Conservation (phyloP, 73 alveolate species). For the Paramecium caudatum region DNA sequence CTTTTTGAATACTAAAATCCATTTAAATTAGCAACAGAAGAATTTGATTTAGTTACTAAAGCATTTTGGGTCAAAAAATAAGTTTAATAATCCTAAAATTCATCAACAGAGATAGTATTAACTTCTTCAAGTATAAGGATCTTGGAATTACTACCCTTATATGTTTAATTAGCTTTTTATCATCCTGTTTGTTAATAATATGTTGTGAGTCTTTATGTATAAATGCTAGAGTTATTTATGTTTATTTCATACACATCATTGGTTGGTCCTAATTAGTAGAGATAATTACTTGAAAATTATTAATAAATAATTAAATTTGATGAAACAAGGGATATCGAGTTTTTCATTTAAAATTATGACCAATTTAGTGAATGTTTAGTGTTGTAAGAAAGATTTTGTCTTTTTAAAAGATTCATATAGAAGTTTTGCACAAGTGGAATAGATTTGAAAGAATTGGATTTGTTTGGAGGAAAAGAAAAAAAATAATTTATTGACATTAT, state of each 20-base stretch:
- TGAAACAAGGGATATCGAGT: constrained; percentile 46
- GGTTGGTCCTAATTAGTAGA: not conserved
- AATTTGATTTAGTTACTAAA: constrained; percentile 6
- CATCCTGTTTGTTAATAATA: not conserved
- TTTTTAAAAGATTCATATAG: constrained; percentile 2
- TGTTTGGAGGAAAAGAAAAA: constrained; percentile 36
- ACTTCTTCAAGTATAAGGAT: constrained; percentile 44
- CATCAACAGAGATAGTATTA: not conserved
- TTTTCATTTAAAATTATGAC: not conserved
- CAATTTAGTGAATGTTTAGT: constrained; percentile 40
- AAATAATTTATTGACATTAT: constrained; percentile 4
- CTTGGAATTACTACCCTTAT: constrained; percentile 28
- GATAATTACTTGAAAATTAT: constrained; percentile 34
- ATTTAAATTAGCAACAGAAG: not conserved
- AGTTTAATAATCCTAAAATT: not conserved
- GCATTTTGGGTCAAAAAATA: constrained; percentile 20
- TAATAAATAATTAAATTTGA: not conserved
- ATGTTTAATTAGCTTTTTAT: constrained; percentile 1
- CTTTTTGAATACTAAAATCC: constrained; percentile 62
- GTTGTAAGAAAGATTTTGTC: constrained; percentile 4
- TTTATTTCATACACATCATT: constrained; percentile 40
- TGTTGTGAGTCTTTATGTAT: not conserved
- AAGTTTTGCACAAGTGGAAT: not conserved
- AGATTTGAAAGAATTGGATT: constrained; percentile 31
- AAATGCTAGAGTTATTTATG: constrained; percentile 13